phyloP scores from a whole-genome alignment of 1,284 basidiomycete species.

The Rhodotorula mucilaginosa region DNA sequence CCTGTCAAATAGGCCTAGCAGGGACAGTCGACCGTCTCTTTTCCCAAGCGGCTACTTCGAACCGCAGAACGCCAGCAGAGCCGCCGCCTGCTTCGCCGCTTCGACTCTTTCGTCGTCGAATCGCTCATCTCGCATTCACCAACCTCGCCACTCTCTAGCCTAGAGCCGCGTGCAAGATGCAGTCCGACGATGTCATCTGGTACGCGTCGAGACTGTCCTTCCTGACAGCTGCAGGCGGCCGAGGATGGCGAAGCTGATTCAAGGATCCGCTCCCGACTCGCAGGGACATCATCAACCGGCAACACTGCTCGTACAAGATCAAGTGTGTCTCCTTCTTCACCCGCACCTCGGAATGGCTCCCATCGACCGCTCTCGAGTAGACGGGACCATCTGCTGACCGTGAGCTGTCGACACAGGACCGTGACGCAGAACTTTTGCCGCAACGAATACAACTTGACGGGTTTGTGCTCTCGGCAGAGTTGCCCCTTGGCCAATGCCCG shows the following conservation, averaged over 20 bases:
- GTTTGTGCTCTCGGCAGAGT: conserved; percentile 92
- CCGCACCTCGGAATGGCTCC: background rate
- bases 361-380: background rate
- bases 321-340: conserved; percentile 60
- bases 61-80: too few species aligned
- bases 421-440: conserved; percentile 95
- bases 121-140: too few species aligned
- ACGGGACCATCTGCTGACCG: background rate
- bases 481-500: conserved; percentile 95
- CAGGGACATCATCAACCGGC: conserved; percentile 42
- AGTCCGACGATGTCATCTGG: conserved; percentile 43
- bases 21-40: too few species aligned
- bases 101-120: too few species aligned
- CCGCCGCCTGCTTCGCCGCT: background rate
- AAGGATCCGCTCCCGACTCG: background rate
- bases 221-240: too few species aligned
- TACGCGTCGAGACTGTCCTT: background rate
- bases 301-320: conserved; percentile 88
- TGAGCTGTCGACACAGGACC: conserved; percentile 58
- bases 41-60: too few species aligned
- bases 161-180: conserved; percentile 22
- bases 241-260: background rate
- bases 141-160: too few species aligned
- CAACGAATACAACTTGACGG: conserved; percentile 98
- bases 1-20: too few species aligned